Base-by-base conservation (phyloP, 441 rosid genomes). In the Hura crepitans region DNA sequence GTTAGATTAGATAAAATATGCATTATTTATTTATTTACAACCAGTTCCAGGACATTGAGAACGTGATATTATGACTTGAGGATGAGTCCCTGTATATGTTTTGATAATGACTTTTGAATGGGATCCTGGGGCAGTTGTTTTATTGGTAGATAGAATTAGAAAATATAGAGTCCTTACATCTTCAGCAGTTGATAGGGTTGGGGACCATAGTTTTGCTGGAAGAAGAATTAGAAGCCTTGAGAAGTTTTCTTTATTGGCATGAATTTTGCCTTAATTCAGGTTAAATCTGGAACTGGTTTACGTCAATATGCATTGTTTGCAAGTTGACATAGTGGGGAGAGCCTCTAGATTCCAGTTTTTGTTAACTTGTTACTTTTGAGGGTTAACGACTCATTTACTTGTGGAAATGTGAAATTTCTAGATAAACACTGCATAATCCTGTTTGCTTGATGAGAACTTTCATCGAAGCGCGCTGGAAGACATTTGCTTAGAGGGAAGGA, bases 51-150 rank as follows among this genome's bases (percentile, higher is more conserved):
- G 28, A 5, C 17, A 23, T 23, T 33, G 58, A 35, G 28, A 20
- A 39, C 25, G 67, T 70, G 58, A 64, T 64, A 0, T 42, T 39
- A 43, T 45, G 45, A 66, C 31, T 27, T 68, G 4, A 56, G 49
- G 42, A 25, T 42, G n/a, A 15, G 47, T 68, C 63, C 25, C 25
- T 67, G 50, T 31, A 35, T 11, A 15, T 66, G 47, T 18, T 39
- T 35, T 37, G 33, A 53, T 25, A 25, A 53, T 35, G 17, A 30
- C 10, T 35, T 17, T 58, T 51, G 31, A 35, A 51, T 27, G n/a
- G 68, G 56, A 28, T 28, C 51, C 15, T 43, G 39, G 39, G 37
- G 18, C 42, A 20, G 60, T 33, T 33, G 43, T 51, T 66, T 11
- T 12, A 6, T 22, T 13, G 28, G 13, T 50, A 30, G 25, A 31